Percentiles rank a stretch among this genome's conserved stretches.
Evolutionary conservation across 163 green algal species (phyloP).

Genomic region (Smithsoniella earleae): DNA sequence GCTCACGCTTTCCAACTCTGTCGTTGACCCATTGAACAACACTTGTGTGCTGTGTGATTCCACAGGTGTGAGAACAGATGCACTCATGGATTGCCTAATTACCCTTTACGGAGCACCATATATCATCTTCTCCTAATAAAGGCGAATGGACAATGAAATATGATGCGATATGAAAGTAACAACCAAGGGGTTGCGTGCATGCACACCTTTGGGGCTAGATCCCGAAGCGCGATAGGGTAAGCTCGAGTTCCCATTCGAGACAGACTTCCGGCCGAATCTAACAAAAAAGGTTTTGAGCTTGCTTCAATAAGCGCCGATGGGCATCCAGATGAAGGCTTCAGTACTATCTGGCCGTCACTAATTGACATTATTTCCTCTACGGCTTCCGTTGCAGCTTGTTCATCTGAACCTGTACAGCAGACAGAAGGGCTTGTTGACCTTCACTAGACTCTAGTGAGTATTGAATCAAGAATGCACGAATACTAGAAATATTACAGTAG

Average conservation of each 20-base stretch:
- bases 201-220: slow-evolving; percentile 21
- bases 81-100: no score
- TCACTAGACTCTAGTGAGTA: no score
- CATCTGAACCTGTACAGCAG: not conserved
- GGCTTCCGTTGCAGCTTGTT: not conserved
- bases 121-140: no score
- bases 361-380: slow-evolving; percentile 28
- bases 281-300: not conserved
- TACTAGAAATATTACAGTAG: no score
- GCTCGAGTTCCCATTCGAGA: not conserved
- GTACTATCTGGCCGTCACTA: slow-evolving; percentile 1
- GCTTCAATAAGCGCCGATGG: not conserved
- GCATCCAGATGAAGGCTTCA: not conserved
- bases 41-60: no score
- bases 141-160: no score
- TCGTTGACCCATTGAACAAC: no score
- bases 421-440: no score
- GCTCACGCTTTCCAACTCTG: no score
- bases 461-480: no score
- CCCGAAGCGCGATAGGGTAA: slow-evolving; percentile 9
- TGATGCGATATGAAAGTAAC: not conserved
- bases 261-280: not conserved
- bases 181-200: not conserved
- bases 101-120: no score
- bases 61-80: no score